Percentiles rank a stretch among this genome's conserved stretches.
These are phyloP conservation scores for Aspergillus piperis DNA, from an alignment of 2,329 filamentous ascomycete genomes.

Conservation along the genomic window DNA sequence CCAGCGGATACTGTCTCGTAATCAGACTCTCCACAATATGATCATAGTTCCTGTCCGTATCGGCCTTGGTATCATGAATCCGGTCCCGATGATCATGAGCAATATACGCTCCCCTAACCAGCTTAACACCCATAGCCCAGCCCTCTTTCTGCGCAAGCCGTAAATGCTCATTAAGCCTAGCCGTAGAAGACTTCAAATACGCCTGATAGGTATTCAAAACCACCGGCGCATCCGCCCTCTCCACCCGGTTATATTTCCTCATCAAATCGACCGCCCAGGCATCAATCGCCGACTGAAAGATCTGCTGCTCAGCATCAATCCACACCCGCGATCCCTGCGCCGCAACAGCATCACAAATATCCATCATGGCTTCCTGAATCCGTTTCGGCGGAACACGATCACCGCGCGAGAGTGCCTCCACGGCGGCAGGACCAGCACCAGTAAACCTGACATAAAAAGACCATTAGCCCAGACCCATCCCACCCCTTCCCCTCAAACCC, in stretches of 20 bases:
- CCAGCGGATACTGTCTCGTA: constrained; percentile 34
- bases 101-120: constrained; percentile 52
- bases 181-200: constrained; percentile 46
- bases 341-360: constrained; percentile 39
- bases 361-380: constrained; percentile 39
- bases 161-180: constrained; percentile 43
- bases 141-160: constrained; percentile 41
- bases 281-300: constrained; percentile 48
- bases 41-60: constrained; percentile 52
- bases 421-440: constrained; percentile 44
- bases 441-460: constrained; percentile 36
- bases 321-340: constrained; percentile 43
- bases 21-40: constrained; percentile 52
- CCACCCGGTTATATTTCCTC: constrained; percentile 43
- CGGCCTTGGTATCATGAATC: constrained; percentile 42
- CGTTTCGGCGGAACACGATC: constrained; percentile 33
- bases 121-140: constrained; percentile 47
- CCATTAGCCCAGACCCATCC: neutral
- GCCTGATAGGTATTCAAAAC: constrained; percentile 50
- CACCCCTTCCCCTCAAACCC: neutral
- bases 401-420: constrained; percentile 39
- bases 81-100: constrained; percentile 37
- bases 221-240: constrained; percentile 20
- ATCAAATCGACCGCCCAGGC: constrained; percentile 50
- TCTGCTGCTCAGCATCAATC: constrained; percentile 52